Percentiles rank a stretch among this genome's conserved stretches.
Conservation (phyloP, 2,329 filamentous ascomycete species). For the Arthroderma sp. region DNA sequence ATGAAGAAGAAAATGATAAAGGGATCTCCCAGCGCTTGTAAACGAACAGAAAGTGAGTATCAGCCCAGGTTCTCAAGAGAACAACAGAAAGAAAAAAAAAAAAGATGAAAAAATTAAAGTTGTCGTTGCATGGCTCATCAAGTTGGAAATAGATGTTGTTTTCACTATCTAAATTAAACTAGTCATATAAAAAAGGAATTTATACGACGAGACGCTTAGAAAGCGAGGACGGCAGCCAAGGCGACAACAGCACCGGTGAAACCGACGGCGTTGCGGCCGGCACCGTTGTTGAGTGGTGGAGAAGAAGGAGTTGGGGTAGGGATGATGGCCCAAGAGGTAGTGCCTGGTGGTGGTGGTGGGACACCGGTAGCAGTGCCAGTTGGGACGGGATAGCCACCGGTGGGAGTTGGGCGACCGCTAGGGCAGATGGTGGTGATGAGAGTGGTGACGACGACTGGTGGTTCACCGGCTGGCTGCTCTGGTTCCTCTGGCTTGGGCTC, state of each 20-base stretch:
- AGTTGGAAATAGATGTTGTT: neutral
- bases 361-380: constrained; percentile 9
- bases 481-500: constrained; percentile 4
- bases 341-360: constrained; percentile 5
- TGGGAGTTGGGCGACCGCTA: constrained; percentile 9
- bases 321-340: constrained; percentile 4
- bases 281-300: constrained; percentile 7
- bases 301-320: constrained; percentile 7
- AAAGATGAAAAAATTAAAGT: neutral
- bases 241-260: constrained; percentile 10
- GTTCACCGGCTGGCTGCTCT: constrained; percentile 5
- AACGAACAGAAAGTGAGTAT: no score
- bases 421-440: constrained; percentile 8
- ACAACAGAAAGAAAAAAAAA: constrained; percentile 1
- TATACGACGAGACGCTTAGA: constrained; percentile 7
- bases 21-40: no score
- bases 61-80: neutral
- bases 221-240: constrained; percentile 11
- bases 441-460: constrained; percentile 16
- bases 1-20: no score
- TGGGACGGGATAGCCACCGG: constrained; percentile 7
- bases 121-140: constrained; percentile 4
- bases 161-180: neutral
- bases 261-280: constrained; percentile 9
- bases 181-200: neutral